Evolutionary conservation across 2,329 filamentous ascomycete genomes (phyloP).

Genomic region (Didymella pinodella): DNA sequence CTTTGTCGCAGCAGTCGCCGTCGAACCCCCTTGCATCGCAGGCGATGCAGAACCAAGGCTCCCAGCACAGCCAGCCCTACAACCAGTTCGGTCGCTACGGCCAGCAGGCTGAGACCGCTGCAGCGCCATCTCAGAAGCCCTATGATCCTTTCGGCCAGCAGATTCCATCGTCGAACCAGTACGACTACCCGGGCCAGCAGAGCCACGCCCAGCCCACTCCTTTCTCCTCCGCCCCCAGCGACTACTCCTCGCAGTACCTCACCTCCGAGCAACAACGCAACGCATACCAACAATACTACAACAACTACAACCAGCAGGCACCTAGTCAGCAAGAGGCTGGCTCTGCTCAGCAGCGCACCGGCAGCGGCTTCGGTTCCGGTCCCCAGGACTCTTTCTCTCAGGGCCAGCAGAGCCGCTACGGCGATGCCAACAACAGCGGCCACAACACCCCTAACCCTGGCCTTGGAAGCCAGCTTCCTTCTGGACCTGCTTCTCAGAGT

Average conservation of each 20-base stretch:
- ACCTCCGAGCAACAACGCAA: slow-evolving; percentile 77
- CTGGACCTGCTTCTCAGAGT: slow-evolving; percentile 56
- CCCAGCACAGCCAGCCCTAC: slow-evolving; percentile 56
- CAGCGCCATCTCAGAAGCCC: slow-evolving; percentile 74
- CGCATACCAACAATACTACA: slow-evolving; percentile 75
- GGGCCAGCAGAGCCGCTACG: slow-evolving; percentile 74
- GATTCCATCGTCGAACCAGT: slow-evolving; percentile 58
- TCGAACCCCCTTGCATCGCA: slow-evolving; percentile 60
- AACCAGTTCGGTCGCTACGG: slow-evolving; percentile 76
- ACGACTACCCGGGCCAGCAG: slow-evolving; percentile 58
- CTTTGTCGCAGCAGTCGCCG: slow-evolving; percentile 53
- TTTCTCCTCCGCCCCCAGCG: slow-evolving; percentile 77
- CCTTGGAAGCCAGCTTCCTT: slow-evolving; percentile 61
- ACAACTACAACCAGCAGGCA: slow-evolving; percentile 59
- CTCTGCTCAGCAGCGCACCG: slow-evolving; percentile 76
- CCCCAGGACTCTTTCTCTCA: slow-evolving; percentile 69
- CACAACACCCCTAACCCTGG: slow-evolving; percentile 90
- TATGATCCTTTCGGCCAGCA: slow-evolving; percentile 89
- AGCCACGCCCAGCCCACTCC: slow-evolving; percentile 68
- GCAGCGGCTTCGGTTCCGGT: slow-evolving; percentile 74
- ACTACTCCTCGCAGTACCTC: slow-evolving; percentile 83
- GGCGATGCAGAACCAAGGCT: slow-evolving; percentile 61
- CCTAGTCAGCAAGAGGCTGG: slow-evolving; percentile 74
- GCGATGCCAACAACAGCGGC: slow-evolving; percentile 83
- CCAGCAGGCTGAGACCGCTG: slow-evolving; percentile 66